Percentiles rank a stretch among this genome's conserved stretches.
Evolutionary conservation across 2,329 filamentous ascomycete genomes (phyloP).

Genomic region (Sarocladiaceae sp.): DNA sequence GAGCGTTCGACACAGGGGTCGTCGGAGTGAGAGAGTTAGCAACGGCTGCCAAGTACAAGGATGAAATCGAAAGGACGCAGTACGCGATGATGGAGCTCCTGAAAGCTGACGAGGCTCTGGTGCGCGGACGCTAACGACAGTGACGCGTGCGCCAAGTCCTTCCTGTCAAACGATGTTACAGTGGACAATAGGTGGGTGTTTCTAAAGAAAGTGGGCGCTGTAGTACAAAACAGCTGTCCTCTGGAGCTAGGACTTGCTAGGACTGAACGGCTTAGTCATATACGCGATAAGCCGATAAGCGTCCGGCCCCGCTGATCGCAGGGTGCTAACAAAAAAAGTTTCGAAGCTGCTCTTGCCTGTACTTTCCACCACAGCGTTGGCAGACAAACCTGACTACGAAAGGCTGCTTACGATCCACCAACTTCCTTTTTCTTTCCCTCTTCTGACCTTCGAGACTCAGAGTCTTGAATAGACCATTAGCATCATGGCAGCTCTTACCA

Average conservation of each 20-base stretch:
- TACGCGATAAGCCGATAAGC: not conserved
- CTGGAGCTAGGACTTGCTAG: not conserved
- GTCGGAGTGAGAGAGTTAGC: not conserved
- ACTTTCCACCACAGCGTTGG: conserved; percentile 16
- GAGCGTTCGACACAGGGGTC: not conserved
- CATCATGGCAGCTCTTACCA: conserved; percentile 44
- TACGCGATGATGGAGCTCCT: conserved; percentile 1
- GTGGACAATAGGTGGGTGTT: not conserved
- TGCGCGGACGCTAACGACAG: not conserved
- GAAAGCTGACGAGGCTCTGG: conserved; percentile 7
- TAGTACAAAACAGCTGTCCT: conserved; percentile 7
- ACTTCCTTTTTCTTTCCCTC: too few relatives aligned
- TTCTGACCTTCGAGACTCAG: too few relatives aligned
- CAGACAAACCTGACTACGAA: not conserved
- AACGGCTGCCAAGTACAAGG: not conserved
- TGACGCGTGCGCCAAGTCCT: conserved; percentile 1
- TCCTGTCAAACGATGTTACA: not conserved
- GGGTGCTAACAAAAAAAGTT: conserved; percentile 8
- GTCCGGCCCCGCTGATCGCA: not conserved
- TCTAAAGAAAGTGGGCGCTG: not conserved
- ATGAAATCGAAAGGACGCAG: too few relatives aligned
- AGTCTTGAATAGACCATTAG: too few relatives aligned
- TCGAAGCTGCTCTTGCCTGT: too few relatives aligned
- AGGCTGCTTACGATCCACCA: too few relatives aligned
- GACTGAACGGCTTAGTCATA: not conserved